Percentiles rank a stretch among this genome's conserved stretches.
These are phyloP conservation scores for Penicillium sclerotiorum DNA, from an alignment of 2,329 filamentous ascomycete genomes.

Conservation along the genomic window DNA sequence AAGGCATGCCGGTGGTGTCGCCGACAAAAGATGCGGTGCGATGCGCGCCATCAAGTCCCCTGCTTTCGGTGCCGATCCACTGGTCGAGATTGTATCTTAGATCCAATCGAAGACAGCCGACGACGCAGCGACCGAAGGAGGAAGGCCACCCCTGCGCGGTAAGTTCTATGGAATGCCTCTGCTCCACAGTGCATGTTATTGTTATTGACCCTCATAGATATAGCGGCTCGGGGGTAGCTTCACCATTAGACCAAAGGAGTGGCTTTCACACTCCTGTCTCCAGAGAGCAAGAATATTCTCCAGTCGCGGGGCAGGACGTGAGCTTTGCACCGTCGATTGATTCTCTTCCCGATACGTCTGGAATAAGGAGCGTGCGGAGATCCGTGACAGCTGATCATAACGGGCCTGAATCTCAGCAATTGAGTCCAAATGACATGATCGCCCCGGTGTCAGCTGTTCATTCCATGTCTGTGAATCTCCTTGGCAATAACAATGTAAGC, in stretches of 20 bases:
- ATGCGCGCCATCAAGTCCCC: conserved; percentile 38
- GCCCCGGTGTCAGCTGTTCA: conserved; percentile 38
- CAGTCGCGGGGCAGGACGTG: conserved; percentile 21
- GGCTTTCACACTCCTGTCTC: conserved; percentile 28
- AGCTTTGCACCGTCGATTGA: conserved; percentile 26
- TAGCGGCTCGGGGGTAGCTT: conserved; percentile 18
- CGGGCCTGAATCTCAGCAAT: conserved; percentile 35
- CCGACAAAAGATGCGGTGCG: conserved; percentile 40
- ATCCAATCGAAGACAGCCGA: conserved; percentile 32
- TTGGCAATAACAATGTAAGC: conserved; percentile 32
- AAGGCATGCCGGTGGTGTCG: conserved; percentile 41
- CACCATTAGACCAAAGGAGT: conserved; percentile 21
- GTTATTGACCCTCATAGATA: conserved; percentile 13
- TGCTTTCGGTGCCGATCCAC: conserved; percentile 37
- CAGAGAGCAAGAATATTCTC: conserved; percentile 31
- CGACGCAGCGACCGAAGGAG: conserved; percentile 28
- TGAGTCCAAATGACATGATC: conserved; percentile 41
- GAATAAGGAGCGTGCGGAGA: conserved; percentile 19
- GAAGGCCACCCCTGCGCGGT: conserved; percentile 29
- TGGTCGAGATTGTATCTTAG: conserved; percentile 38
- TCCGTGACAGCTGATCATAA: conserved; percentile 29
- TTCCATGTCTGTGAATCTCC: conserved; percentile 40
- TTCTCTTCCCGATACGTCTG: conserved; percentile 22
- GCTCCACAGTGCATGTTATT: too few species aligned
- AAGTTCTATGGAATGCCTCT: conserved; percentile 1